A percentile compares a stretch with the other conserved stretches of the same genome.
These are phyloP conservation scores for Rutstroemia sp. DNA, from an alignment of 2,329 filamentous ascomycete genomes.

Conservation along the genomic window DNA sequence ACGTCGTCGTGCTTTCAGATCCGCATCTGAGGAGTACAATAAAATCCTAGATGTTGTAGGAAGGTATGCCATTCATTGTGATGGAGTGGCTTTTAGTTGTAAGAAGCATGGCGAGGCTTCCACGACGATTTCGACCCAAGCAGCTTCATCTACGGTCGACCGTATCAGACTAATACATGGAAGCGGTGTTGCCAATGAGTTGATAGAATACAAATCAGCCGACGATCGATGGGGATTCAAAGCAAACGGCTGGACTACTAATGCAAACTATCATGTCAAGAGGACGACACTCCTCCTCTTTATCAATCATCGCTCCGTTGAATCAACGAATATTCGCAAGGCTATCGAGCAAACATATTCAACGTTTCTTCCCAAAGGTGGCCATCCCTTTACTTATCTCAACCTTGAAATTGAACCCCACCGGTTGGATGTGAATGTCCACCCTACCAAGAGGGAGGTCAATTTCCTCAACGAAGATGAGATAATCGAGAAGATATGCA, in stretches of 20 bases:
- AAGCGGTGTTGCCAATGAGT: constrained; percentile 74
- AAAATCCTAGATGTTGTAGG: constrained; percentile 96
- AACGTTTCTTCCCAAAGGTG: constrained; percentile 82
- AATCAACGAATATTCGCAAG: constrained; percentile 82
- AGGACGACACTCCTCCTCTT: constrained; percentile 83
- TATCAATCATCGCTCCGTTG: constrained; percentile 93
- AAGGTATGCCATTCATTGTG: constrained; percentile 86
- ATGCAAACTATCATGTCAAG: constrained; percentile 92
- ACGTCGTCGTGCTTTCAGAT: constrained; percentile 81
- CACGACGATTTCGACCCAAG: constrained; percentile 71
- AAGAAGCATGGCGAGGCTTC: constrained; percentile 91
- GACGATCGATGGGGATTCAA: constrained; percentile 80
- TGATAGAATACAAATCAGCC: constrained; percentile 66
- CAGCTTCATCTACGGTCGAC: constrained; percentile 65
- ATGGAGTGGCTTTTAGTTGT: constrained; percentile 88
- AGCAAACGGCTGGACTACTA: constrained; percentile 74
- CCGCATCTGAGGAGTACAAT: constrained; percentile 88
- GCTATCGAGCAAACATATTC: constrained; percentile 86
- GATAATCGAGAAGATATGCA: constrained; percentile 80
- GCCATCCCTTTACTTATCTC: constrained; percentile 89
- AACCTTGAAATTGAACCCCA: constrained; percentile 88
- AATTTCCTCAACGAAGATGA: constrained; percentile 98
- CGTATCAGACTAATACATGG: constrained; percentile 89
- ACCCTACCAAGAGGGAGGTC: constrained; percentile 93
- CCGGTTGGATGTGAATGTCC: constrained; percentile 92